Evolutionary conservation across 2,329 filamentous ascomycete genomes (phyloP), one percentile per base, ranked within the genome.

Genomic region (Cercospora sesami): DNA sequence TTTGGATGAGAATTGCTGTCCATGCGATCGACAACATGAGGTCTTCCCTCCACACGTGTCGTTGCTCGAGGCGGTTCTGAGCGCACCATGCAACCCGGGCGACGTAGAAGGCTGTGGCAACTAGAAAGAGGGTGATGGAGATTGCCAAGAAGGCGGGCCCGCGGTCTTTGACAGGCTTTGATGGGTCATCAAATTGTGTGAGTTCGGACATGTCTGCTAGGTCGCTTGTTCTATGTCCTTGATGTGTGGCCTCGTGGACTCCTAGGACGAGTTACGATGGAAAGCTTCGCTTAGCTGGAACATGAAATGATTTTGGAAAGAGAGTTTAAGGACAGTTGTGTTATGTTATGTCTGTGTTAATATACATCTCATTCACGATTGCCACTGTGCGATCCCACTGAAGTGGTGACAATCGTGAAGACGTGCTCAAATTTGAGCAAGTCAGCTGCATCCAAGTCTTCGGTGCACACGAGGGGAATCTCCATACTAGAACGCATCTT

Each of bases 1-100:
- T 74, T 36, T 69, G 60, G 12, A 73, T 64, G 14, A 72, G 48
- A 2, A 75, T 67, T 2, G 64, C 63, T 10, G 68, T 53, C 66
- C 73, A 75, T 28, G 74, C 74, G 36, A 60, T 61, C 5, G 65
- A 53, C 7, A 69, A 68, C 67, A 75, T 71, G 18, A 70, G 36
- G 51, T 75, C 73, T 58, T 75, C 73, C 30, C 55, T n/a, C 55
- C 55, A 59, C 33, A 64, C 60, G 26, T 72, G 71, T 36, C 65
- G 65, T 60, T 73, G 72, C 16, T 65, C 58, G 64, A 70, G 69
- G n/a, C 55, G 23, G 12, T 8, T 23, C 16, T 4, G 42, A 60
- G 65, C 67, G 48, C 72, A 70, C 68, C 69, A 74, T 28, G 26
- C 53, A 9, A 73, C 42, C 33, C 73, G 69, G 14, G 66, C 64